phyloP scores from a whole-genome alignment of 2,329 filamentous ascomycete species.

The Tolypocladium ovalisporum region DNA sequence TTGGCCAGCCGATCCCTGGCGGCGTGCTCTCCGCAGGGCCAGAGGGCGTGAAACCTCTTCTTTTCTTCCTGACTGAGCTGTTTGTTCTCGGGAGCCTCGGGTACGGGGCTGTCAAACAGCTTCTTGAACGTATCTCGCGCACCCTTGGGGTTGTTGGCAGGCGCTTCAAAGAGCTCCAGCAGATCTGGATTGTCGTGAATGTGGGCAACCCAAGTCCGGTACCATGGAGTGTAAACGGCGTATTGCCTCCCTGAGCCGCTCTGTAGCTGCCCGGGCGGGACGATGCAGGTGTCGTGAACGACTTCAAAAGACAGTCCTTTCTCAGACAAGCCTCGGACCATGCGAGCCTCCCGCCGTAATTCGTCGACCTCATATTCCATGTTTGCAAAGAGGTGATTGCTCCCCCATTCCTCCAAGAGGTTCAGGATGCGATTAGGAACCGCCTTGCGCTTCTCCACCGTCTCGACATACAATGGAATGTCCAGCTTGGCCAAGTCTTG shows the following conservation, averaged over 20 bases:
- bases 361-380: slow-evolving; percentile 91
- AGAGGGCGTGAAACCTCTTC: slow-evolving; percentile 45
- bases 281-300: slow-evolving; percentile 73
- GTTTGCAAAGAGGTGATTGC: slow-evolving; percentile 68
- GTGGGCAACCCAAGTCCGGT: slow-evolving; percentile 61
- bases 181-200: slow-evolving; percentile 59
- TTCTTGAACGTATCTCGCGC: slow-evolving; percentile 33
- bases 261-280: slow-evolving; percentile 57
- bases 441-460: slow-evolving; percentile 51
- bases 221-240: slow-evolving; percentile 79
- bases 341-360: slow-evolving; percentile 59
- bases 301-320: slow-evolving; percentile 59
- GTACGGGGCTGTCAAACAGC: slow-evolving; percentile 52
- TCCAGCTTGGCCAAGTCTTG: slow-evolving; percentile 56
- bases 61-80: slow-evolving; percentile 46
- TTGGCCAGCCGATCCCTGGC: slow-evolving; percentile 51
- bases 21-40: slow-evolving; percentile 68
- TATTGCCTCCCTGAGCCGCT: slow-evolving; percentile 68
- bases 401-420: slow-evolving; percentile 60
- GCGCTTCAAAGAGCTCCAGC: slow-evolving; percentile 47
- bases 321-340: slow-evolving; percentile 50
- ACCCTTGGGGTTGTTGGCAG: slow-evolving; percentile 20
- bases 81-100: slow-evolving; percentile 53
- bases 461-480: slow-evolving; percentile 71
- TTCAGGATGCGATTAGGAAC: slow-evolving; percentile 52